Base-by-base conservation (phyloP, 2,329 filamentous ascomycete genomes). In the Colletotrichum sidae region DNA sequence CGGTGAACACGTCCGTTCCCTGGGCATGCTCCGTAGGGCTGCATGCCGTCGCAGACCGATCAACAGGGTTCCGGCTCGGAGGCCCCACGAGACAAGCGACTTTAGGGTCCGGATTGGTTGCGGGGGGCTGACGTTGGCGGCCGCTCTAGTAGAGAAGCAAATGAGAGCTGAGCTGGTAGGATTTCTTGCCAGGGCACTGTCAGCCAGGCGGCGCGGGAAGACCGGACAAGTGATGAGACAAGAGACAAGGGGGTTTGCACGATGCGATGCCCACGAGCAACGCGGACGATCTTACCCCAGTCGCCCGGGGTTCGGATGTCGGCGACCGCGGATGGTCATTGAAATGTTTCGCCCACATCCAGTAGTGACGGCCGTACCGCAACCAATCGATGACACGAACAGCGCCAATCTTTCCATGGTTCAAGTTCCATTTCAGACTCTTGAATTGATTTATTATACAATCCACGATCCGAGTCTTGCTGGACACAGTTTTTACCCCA, bases 81-180 rank as follows among this genome's bases (percentile, higher is more conserved):
- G 58, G 62, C 52, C 62, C 62, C 58, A 65, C 58, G 52, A 38
- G 52, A 53, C 58, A 50, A 53, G 47, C 52, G 58, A 52, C 47
- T 54, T 12, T 35, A 42, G 58, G 25, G 11, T 13, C 52, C 58
- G 58, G 59, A 65, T 62, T 65, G 62, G 62, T 42, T 62, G 44
- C 17, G 13, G n/a, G 25, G 39, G 53, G 35, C 64, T 63, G 53
- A 58, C 59, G 37, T 55, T 52, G 53, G 60, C 55, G 45, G 60
- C 64, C 61, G 55, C 51, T 46, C 38, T 63, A 66, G 65, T 66
- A 67, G 61, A 67, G 55, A 52, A 17, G 65, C 65, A 44, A 67
- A 67, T 67, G 47, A 42, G 61, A 66, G 51, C 37, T 45, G 44
- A 56, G 55, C 37, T 47, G 47, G 55, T 57, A 25, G 52, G 62